phyloP scores from a whole-genome alignment of 192 early-diverging fungal genomes.

The Rhizophagus sp. region DNA sequence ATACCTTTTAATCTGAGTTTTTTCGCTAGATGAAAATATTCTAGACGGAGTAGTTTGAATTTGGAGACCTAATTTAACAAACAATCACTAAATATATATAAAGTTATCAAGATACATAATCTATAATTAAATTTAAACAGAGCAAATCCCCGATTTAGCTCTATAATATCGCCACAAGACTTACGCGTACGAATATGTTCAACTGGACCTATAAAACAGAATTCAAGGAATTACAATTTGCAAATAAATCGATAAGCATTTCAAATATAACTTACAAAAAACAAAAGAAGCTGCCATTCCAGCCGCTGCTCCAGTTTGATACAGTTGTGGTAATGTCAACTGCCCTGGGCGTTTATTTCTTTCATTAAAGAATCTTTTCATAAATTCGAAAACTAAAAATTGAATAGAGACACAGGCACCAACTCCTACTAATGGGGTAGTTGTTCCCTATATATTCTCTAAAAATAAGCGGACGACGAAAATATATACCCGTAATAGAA shows the following conservation, averaged over 20 bases:
- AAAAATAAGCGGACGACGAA: constrained; percentile 16
- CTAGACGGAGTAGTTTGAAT: constrained; percentile 58
- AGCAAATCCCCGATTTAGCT: no score
- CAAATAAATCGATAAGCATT: neutral
- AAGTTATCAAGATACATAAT: neutral
- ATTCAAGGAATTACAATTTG: neutral
- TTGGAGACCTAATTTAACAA: constrained; percentile 58
- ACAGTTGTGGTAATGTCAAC: constrained; percentile 80
- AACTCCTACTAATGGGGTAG: constrained; percentile 90
- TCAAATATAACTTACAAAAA: constrained; percentile 42
- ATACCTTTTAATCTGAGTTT: constrained; percentile 42
- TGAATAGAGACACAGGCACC: constrained; percentile 98
- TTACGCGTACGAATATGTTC: constrained; percentile 92
- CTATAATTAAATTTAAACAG: neutral
- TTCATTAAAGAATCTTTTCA: constrained; percentile 77
- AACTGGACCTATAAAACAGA: constrained; percentile 67
- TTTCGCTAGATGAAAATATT: constrained; percentile 14
- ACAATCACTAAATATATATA: neutral
- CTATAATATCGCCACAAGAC: neutral
- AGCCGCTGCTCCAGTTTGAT: constrained; percentile 78
- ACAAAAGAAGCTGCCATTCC: constrained; percentile 90
- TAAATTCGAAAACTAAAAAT: constrained; percentile 85
- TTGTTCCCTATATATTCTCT: constrained; percentile 62
- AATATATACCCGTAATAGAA: constrained; percentile 10
- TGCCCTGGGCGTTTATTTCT: constrained; percentile 54